These are phyloP conservation scores for Teratosphaeria gauchensis DNA, from an alignment of 2,329 filamentous ascomycete species.

Conservation along the genomic window DNA sequence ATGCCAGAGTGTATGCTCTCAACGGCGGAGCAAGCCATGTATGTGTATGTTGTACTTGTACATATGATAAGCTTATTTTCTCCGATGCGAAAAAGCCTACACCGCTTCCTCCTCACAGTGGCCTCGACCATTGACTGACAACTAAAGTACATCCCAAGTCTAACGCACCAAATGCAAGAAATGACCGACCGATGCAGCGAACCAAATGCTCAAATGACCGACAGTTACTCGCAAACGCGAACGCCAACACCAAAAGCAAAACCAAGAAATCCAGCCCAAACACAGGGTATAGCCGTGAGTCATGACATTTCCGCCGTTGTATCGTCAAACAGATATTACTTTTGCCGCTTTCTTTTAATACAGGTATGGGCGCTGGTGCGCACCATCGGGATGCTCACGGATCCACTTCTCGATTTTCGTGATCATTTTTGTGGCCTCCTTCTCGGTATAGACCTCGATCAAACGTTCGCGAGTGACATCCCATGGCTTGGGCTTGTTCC, in stretches of 20 bases:
- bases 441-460: conserved; percentile 1
- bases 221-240: not conserved
- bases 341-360: not conserved
- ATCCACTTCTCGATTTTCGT: conserved; percentile 10
- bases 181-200: not conserved
- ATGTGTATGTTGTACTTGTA: not conserved
- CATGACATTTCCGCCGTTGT: not conserved
- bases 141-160: not conserved
- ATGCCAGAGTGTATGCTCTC: not conserved
- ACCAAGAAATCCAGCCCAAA: not conserved
- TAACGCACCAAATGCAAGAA: not conserved
- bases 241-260: not conserved
- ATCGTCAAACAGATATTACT: not conserved
- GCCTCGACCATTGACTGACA: not conserved
- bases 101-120: not conserved
- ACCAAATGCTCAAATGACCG: not conserved
- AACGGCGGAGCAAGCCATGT: not conserved
- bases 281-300: conserved; percentile 1
- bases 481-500: conserved; percentile 17
- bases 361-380: conserved; percentile 1
- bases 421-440: conserved; percentile 10
- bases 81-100: not conserved
- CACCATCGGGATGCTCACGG: not conserved
- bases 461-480: conserved; percentile 5
- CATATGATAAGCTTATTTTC: not conserved